Conservation (phyloP, 2,329 filamentous ascomycete species). For the Curvularia sp. region DNA sequence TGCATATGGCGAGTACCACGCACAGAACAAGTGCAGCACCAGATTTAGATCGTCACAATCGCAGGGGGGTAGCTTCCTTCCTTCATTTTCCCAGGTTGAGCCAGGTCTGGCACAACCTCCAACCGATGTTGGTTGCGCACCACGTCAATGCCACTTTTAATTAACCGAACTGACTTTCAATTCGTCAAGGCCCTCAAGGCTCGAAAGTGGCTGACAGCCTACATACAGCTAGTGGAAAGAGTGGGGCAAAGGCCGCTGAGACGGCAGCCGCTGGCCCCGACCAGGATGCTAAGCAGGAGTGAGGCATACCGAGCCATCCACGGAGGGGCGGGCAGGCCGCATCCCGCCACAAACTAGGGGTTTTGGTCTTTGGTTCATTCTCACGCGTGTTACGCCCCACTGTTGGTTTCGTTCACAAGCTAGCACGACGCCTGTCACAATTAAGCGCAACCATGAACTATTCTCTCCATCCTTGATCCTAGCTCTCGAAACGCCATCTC, state of each 20-base stretch:
- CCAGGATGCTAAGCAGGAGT: neutral
- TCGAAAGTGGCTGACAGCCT: conserved; percentile 1
- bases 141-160: neutral
- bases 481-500: neutral
- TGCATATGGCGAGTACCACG: neutral
- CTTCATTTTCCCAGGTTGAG: neutral
- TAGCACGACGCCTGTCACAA: neutral
- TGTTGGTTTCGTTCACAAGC: conserved; percentile 1
- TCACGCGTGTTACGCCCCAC: neutral
- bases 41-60: neutral
- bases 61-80: no score
- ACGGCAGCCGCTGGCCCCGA: neutral
- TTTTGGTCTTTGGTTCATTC: neutral
- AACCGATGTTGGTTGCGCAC: neutral
- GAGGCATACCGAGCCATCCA: neutral
- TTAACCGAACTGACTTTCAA: neutral
- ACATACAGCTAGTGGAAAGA: neutral
- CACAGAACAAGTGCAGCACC: neutral
- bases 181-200: neutral
- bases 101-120: neutral
- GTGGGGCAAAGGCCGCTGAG: neutral
- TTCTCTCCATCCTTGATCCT: neutral
- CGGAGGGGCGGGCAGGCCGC: neutral
- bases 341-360: neutral
- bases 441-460: neutral